A percentile compares a stretch with the other conserved stretches of the same genome.
These are phyloP conservation scores for Fusarium staphyleae DNA, from an alignment of 2,329 filamentous ascomycete genomes.

Conservation along the genomic window DNA sequence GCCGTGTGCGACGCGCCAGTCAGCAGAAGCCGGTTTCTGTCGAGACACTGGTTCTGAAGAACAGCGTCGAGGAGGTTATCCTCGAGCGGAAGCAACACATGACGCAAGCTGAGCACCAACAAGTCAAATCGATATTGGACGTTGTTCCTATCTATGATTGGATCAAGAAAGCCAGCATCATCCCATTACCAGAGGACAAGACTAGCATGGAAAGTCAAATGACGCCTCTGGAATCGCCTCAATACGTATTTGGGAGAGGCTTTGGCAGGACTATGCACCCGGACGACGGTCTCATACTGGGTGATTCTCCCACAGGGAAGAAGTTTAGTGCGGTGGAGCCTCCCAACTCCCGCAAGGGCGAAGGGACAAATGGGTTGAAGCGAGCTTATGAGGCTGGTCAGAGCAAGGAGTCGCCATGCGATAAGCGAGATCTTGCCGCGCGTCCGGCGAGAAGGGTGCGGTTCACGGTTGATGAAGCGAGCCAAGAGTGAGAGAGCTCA, in stretches of 20 bases:
- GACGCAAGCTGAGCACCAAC: conserved; percentile 70
- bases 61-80: conserved; percentile 86
- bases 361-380: conserved; percentile 36
- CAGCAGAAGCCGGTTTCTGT: conserved; percentile 81
- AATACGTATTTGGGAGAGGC: conserved; percentile 59
- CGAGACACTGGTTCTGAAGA: conserved; percentile 81
- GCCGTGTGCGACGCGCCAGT: conserved; percentile 86
- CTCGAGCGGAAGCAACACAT: conserved; percentile 75
- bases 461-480: conserved; percentile 37
- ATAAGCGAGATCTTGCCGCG: conserved; percentile 26
- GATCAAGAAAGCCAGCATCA: conserved; percentile 61
- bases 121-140: conserved; percentile 64
- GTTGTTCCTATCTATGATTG: conserved; percentile 65
- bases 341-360: conserved; percentile 8
- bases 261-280: conserved; percentile 53
- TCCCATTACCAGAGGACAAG: conserved; percentile 42
- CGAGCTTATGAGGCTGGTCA: conserved; percentile 30
- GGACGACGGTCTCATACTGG: conserved; percentile 54
- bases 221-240: conserved; percentile 53
- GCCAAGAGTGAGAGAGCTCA: conserved; percentile 20
- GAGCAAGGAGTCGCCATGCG: conserved; percentile 14
- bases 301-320: conserved; percentile 30
- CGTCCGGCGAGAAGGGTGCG: conserved; percentile 46
- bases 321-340: conserved; percentile 9
- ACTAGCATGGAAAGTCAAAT: conserved; percentile 56